Base-by-base conservation (phyloP, 1,139 yeast species). In the Saccharomyces uvarum region DNA sequence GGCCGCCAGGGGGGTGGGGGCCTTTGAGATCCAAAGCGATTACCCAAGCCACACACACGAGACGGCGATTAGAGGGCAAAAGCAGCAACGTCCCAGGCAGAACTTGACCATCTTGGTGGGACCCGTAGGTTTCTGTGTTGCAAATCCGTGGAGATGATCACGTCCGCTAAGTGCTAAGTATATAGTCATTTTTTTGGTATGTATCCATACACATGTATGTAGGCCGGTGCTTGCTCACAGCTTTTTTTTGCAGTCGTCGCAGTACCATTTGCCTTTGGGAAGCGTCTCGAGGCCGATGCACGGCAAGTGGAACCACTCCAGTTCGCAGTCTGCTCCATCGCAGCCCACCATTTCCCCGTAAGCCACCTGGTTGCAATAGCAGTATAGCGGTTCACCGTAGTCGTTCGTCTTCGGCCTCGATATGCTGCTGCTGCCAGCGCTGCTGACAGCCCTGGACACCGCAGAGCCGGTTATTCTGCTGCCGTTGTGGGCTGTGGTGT, bases 281-380 rank as follows among this genome's bases (percentile, higher is more conserved):
- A 95, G 85, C 54, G 90, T 87, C 51, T 83, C 83, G 61, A 91
- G 79, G 1, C 97, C 97, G 52, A 90, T 91, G 71, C 99, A 93
- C 16, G 97, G 97, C 66, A 91, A 77, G 73, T 93, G 99, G 75
- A 93, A 93, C 99, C 99, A 93, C 71, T 93, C 98, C 54, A 91
- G 78, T 68, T 86, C 86, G 73, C 99, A 93, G 59, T 86, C 84
- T 50, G 87, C 93, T 2, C 97, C 97, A 68, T 93, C 99, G 73
- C 99, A 93, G 2, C 96, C 99, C 58, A 93, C 97, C 99, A 93
- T 93, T 67, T 93, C 98, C 19, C 99, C 99, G 70, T 88, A 91
- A 3, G 98, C 91, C 1, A 90, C 96, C 69, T 91, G 97, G 69
- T 90, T 89, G 74, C 99, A 93, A 72, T 89, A 89, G 71, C 99